These are phyloP conservation scores for Eutrema yunnanense DNA, from an alignment of 345 rosid genomes.

Conservation along the genomic window DNA sequence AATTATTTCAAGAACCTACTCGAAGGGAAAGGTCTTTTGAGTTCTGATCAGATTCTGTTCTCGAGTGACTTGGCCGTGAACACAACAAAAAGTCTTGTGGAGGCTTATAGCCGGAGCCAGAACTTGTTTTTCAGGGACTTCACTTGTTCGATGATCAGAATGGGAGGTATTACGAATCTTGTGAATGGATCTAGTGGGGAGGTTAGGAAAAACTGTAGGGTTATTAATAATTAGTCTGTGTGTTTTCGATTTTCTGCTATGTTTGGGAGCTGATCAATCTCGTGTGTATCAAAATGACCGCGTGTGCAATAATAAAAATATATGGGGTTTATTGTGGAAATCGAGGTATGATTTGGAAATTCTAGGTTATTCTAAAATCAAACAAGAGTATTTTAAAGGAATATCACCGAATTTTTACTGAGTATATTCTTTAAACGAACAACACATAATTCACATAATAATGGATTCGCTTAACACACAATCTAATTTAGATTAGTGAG, in stretches of 20 bases:
- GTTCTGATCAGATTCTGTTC: constrained; percentile 57
- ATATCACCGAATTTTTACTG: no score
- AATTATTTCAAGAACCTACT: constrained; percentile 55
- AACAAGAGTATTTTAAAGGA: background rate
- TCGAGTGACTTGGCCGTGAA: constrained; percentile 43
- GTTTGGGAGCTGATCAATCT: background rate
- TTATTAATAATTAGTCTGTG: constrained; percentile 30
- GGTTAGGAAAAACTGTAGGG: constrained; percentile 57
- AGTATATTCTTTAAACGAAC: no score
- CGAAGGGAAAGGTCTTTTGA: constrained; percentile 47
- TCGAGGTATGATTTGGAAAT: no score
- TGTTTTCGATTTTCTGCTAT: background rate
- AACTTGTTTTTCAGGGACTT: constrained; percentile 45
- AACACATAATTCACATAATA: no score
- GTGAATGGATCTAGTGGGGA: constrained; percentile 52
- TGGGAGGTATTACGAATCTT: constrained; percentile 51
- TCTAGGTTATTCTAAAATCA: background rate
- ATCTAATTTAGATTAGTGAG: no score
- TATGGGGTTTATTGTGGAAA: background rate
- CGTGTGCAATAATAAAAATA: background rate
- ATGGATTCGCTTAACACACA: no score
- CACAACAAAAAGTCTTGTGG: constrained; percentile 47
- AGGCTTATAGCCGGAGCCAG: constrained; percentile 36
- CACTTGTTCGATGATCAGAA: constrained; percentile 53
- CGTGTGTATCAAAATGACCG: constrained; percentile 1